A percentile compares a stretch with the other conserved stretches of the same genome.
Evolutionary conservation across 352 stramenopile species (phyloP).

Genomic region (Pythium volutum): DNA sequence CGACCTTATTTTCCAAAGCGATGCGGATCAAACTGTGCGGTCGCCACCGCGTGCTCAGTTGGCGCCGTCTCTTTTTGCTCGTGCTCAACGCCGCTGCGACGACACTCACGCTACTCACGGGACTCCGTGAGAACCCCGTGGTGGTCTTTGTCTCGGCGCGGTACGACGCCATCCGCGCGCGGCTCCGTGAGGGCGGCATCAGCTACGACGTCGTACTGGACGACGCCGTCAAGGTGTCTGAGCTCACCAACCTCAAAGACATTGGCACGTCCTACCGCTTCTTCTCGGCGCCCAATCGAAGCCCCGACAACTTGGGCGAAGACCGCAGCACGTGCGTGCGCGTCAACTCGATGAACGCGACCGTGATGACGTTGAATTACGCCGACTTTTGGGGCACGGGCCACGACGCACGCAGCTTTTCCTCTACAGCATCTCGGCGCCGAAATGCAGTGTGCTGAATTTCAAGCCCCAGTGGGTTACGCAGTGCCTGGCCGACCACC

Average conservation of each 20-base stretch:
- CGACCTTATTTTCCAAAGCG: no score
- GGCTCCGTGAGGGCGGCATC: conserved; percentile 21
- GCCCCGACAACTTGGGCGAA: conserved; percentile 21
- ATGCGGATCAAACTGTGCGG: no score
- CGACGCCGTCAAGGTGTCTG: conserved; percentile 12
- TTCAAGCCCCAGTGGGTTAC: conserved; percentile 26
- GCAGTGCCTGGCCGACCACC: conserved; percentile 14
- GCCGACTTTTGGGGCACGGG: conserved; percentile 34
- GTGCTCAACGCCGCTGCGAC: conserved; percentile 18
- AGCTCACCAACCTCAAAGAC: conserved; percentile 29
- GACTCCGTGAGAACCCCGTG: conserved; percentile 21
- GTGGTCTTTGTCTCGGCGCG: conserved; percentile 12
- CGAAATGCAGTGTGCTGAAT: conserved; percentile 32
- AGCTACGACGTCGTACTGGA: conserved; percentile 23
- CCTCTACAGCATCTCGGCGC: conserved; percentile 34
- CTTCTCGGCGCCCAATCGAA: conserved; percentile 25
- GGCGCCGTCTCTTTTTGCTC: no score
- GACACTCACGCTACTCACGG: conserved; percentile 19
- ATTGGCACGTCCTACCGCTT: conserved; percentile 24
- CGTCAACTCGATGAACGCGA: conserved; percentile 25
- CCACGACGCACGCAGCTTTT: conserved; percentile 25
- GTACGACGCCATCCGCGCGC: conserved; percentile 20
- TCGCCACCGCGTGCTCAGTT: no score
- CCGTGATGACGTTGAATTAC: conserved; percentile 26
- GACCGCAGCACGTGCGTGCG: conserved; percentile 25